A percentile compares a stretch with the other conserved stretches of the same genome.
These are phyloP conservation scores for Cladophialophora chaetospira DNA, from an alignment of 2,329 filamentous ascomycete genomes.

Conservation along the genomic window DNA sequence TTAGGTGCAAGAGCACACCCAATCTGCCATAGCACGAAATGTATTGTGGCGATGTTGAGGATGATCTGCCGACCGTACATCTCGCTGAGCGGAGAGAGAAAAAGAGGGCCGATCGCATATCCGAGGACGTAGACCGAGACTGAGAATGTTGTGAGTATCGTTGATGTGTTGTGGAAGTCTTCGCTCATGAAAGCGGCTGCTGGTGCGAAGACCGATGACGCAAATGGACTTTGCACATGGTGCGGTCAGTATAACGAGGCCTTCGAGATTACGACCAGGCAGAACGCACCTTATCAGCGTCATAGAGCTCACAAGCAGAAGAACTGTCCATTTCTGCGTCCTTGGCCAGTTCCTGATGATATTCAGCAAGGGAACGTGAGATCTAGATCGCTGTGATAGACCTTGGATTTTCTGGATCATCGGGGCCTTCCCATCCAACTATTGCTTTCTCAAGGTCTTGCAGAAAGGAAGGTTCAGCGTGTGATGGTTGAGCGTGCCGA, in stretches of 20 bases:
- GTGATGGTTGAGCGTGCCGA: background rate
- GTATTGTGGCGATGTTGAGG: background rate
- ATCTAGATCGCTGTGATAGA: background rate
- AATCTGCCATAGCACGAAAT: constrained; percentile 17
- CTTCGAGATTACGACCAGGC: too few species aligned
- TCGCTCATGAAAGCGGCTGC: constrained; percentile 62
- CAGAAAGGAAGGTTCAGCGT: background rate
- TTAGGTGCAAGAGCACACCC: constrained; percentile 63
- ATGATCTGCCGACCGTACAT: constrained; percentile 55
- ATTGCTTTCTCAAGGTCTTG: constrained; percentile 13
- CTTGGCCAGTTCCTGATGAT: constrained; percentile 34
- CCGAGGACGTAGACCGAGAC: constrained; percentile 60
- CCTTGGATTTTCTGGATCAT: constrained; percentile 38
- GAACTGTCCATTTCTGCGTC: constrained; percentile 32
- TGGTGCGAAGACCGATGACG: constrained; percentile 66
- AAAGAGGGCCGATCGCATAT: constrained; percentile 60
- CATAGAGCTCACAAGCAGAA: constrained; percentile 23
- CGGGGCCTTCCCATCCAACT: constrained; percentile 35
- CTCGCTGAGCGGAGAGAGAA: constrained; percentile 75
- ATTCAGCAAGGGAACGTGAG: background rate
- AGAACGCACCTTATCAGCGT: constrained; percentile 12
- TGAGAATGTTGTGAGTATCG: constrained; percentile 62
- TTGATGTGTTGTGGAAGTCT: constrained; percentile 59
- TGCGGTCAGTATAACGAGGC: background rate
- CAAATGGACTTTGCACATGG: constrained; percentile 42